A percentile compares a stretch with the other conserved stretches of the same genome.
phyloP scores from a whole-genome alignment of 371 early-diverging fungal species.

The Mucor mucedo region DNA sequence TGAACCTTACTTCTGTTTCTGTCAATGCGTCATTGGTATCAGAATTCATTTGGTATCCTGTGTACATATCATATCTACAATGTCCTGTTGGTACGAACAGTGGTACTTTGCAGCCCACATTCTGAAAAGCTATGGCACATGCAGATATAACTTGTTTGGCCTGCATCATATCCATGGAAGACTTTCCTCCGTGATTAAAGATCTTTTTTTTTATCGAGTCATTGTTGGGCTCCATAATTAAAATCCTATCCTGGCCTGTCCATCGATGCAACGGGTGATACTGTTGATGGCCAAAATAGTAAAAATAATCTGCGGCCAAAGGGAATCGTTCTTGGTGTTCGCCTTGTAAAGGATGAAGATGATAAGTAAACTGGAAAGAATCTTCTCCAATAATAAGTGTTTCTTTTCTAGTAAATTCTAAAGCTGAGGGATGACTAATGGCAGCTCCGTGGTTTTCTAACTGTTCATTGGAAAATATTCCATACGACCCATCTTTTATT shows the following conservation, averaged over 20 bases:
- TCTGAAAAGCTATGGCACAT: constrained; percentile 75
- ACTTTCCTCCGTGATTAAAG: constrained; percentile 29
- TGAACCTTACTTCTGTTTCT: constrained; percentile 61
- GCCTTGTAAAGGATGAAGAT: not conserved
- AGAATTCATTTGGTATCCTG: constrained; percentile 57
- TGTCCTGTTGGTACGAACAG: constrained; percentile 80
- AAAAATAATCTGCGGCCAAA: constrained; percentile 30
- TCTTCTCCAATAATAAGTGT: constrained; percentile 47
- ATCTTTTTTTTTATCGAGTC: constrained; percentile 41
- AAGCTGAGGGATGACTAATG: constrained; percentile 16
- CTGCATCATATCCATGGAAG: constrained; percentile 60
- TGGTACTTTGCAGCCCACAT: constrained; percentile 75
- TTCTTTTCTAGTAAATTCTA: constrained; percentile 39
- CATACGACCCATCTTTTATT: constrained; percentile 53
- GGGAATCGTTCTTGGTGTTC: constrained; percentile 5
- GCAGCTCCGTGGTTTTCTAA: constrained; percentile 25
- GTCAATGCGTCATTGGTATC: constrained; percentile 19
- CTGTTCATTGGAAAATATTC: constrained; percentile 51
- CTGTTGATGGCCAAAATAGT: constrained; percentile 27
- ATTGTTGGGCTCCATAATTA: constrained; percentile 49
- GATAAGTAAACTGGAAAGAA: constrained; percentile 50
- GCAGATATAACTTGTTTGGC: constrained; percentile 74
- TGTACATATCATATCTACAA: constrained; percentile 64
- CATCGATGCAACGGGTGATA: constrained; percentile 69
- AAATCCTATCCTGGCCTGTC: constrained; percentile 55